phyloP scores from a whole-genome alignment of 257 asterid genomes.

The Gentiana macrophylla region DNA sequence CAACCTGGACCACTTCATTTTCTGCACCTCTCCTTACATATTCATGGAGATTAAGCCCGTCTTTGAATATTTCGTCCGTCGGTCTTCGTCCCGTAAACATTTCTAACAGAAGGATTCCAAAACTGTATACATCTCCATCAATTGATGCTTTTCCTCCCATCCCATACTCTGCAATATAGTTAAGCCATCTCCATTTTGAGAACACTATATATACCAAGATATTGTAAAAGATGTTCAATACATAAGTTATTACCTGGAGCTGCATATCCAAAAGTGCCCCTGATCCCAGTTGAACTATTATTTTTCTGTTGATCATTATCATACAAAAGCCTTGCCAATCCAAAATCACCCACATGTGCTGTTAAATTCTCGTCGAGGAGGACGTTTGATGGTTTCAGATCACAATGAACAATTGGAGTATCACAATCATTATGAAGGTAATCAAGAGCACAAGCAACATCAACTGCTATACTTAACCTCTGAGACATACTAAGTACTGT shows the following conservation, averaged over 20 bases:
- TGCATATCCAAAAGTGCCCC: constrained; percentile 21
- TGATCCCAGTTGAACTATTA: constrained; percentile 11
- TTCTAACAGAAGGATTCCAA: constrained; percentile 43
- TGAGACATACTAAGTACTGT: constrained; percentile 5
- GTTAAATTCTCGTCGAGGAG: constrained; percentile 17
- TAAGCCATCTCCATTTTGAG: too few species aligned
- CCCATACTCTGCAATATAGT: constrained; percentile 30
- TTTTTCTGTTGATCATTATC: background rate
- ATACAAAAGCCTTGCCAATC: constrained; percentile 11
- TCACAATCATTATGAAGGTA: constrained; percentile 23
- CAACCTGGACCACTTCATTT: constrained; percentile 13
- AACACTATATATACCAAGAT: too few species aligned
- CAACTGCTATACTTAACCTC: constrained; percentile 18
- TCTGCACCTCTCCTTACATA: constrained; percentile 23
- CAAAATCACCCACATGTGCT: constrained; percentile 19
- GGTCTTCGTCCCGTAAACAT: constrained; percentile 38
- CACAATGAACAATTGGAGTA: constrained; percentile 20
- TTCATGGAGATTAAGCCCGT: constrained; percentile 26
- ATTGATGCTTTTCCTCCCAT: constrained; percentile 26
- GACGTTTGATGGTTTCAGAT: constrained; percentile 29
- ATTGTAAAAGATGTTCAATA: background rate
- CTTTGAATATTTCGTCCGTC: constrained; percentile 25
- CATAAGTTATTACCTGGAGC: constrained; percentile 16
- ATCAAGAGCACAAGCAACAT: constrained; percentile 18
- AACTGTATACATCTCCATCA: constrained; percentile 41